These are phyloP conservation scores for Fraxinus nigra DNA, from an alignment of 305 asterid genomes.

Conservation along the genomic window DNA sequence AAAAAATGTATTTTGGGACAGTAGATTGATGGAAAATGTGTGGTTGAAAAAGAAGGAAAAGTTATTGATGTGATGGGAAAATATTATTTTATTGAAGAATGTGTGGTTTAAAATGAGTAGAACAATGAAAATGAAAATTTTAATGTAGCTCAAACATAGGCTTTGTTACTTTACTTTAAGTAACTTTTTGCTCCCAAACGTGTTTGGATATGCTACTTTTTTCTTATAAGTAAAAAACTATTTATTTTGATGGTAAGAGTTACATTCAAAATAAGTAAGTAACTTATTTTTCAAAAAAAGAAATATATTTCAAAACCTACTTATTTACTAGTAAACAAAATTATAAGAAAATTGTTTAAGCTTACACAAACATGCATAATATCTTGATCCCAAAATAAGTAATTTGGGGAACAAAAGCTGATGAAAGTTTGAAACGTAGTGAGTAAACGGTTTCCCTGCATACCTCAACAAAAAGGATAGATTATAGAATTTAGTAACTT, in stretches of 20 bases:
- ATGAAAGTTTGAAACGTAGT: background rate
- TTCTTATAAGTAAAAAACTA: background rate
- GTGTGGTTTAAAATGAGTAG: too few species aligned
- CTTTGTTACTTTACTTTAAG: background rate
- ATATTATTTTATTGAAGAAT: too few species aligned
- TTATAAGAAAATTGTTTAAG: background rate
- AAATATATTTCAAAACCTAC: background rate
- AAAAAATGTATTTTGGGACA: too few species aligned
- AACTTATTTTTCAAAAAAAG: background rate
- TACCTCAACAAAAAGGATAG: constrained; percentile 10
- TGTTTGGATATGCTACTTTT: background rate
- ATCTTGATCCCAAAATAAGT: background rate
- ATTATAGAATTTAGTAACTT: constrained; percentile 18
- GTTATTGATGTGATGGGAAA: too few species aligned
- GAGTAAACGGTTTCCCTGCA: background rate
- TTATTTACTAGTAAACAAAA: background rate
- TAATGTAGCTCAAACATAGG: too few species aligned
- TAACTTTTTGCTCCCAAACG: background rate
- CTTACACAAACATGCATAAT: background rate
- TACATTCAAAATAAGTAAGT: background rate
- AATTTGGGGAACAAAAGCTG: background rate
- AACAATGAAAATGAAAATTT: too few species aligned
- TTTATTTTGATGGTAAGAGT: background rate
- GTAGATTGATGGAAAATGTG: too few species aligned
- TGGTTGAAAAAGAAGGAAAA: too few species aligned